phyloP scores from a whole-genome alignment of 768 basidiomycete species.

The Galerina sulciceps region DNA sequence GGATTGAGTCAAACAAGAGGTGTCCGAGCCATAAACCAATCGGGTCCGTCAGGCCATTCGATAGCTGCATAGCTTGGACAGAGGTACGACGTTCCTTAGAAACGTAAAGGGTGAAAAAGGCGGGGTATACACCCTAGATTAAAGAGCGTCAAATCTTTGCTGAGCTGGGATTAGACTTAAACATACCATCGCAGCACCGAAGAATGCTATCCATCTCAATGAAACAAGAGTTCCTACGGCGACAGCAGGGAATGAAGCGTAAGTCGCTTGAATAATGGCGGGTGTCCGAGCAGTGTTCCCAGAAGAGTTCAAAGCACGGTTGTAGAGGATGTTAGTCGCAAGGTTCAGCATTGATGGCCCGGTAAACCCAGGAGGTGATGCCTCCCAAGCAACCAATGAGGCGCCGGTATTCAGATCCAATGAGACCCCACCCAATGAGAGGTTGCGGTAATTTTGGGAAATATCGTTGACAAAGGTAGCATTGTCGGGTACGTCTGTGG shows the following conservation, averaged over 20 bases:
- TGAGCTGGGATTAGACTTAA: not conserved
- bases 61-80: conserved; percentile 83
- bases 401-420: conserved; percentile 52
- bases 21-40: conserved; percentile 81
- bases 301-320: conserved; percentile 59
- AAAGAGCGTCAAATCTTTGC: not conserved
- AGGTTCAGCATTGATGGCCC: conserved; percentile 71
- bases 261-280: conserved; percentile 61
- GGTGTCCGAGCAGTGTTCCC: conserved; percentile 40
- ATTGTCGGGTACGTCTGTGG: conserved; percentile 55
- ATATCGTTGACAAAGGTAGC: conserved; percentile 62
- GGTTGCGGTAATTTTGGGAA: conserved; percentile 51
- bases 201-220: conserved; percentile 78
- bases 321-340: conserved; percentile 68
- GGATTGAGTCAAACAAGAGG: conserved; percentile 71
- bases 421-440: conserved; percentile 73
- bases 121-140: conserved; percentile 72
- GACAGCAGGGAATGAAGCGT: conserved; percentile 60
- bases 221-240: conserved; percentile 59
- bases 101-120: conserved; percentile 81
- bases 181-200: conserved; percentile 71
- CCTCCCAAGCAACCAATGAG: conserved; percentile 75
- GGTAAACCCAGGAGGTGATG: conserved; percentile 56
- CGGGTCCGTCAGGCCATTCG: conserved; percentile 74
- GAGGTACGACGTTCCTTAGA: conserved; percentile 71